Evolutionary conservation across 1,284 basidiomycete genomes (phyloP), one percentile per base, ranked within the genome.

Genomic region (Amylostereum areolatum): DNA sequence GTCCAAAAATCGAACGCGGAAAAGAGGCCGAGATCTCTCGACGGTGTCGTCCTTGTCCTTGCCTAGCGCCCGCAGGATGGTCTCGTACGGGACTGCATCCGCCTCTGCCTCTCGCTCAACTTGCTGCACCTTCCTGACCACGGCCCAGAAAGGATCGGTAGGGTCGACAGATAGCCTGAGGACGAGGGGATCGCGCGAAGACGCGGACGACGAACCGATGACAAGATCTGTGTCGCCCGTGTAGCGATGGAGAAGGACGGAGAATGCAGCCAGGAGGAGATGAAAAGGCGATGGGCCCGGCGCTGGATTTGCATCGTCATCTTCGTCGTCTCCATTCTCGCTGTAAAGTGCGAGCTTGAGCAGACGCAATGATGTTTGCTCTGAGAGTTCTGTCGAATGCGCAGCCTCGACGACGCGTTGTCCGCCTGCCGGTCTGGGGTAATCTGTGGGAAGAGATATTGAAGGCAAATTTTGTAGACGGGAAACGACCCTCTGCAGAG

Each of bases 1-100:
- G 64, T 98, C 96, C 64, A 98, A 95, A 77, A 98, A 98, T 28
- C 95, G 85, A 43, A 98, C 94, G 37, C 94, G 81, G 73, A 97
- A 99, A 34, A 99, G 73, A 1, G 88, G 87, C 0, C 71, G 66
- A 3, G 67, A 62, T 18, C 71, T 75, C 51, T 83, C 80, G 8
- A 72, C 59, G 3, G 73, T 63, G 27, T 79, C 74, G 4, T 82
- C 78, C 59, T 78, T 82, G 61, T 78, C 81, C 59, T 82, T 83
- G 55, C 77, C 80, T 48, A 94, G 70, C n/a, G 83, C 86, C 41
- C 75, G 74, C n/a, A 89, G 76, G 48, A 99, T 77, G 3, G 76
- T 68, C 53, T 94, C 89, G 63, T 92, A 93, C 0, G 96, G 89
- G 2, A 97, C 74, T 2, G 80, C 80, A 65, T 98, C 92, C 3